Evolutionary conservation across 2,329 filamentous ascomycete genomes (phyloP), one percentile per base, ranked within the genome.

Genomic region (Fusarium newnesense): DNA sequence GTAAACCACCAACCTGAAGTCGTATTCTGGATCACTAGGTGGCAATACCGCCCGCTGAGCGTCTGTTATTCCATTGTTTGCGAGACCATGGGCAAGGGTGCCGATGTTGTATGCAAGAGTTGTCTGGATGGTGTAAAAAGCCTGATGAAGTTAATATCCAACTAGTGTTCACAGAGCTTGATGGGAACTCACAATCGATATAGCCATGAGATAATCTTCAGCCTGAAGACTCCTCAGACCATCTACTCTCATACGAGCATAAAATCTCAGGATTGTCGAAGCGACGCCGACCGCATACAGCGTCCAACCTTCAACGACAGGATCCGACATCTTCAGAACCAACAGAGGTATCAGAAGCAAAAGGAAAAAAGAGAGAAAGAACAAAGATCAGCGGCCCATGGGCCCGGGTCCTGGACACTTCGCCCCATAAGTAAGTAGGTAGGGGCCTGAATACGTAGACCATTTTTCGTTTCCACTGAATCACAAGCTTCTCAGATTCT

Each of bases 21-120:
- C 69, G 65, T 84, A 88, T 73, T 89, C 86, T 13, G 81, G 77
- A 12, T 83, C 84, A 11, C 77, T 63, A 0, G 83, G 79, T 10
- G 81, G 80, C 11, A 90, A 79, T 0, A 80, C 76, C 5, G 73
- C 77, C 9, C 89, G 84, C 66, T 88, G 76, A 24, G 82, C 82
- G 16, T 85, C 80, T 2, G 87, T 86, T 85, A 90, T 89, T 57
- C 83, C 78, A 73, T 87, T 87, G 71, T 90, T 89, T 36, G 88
- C 86, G 5, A 89, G 80, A 3, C 87, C 87, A 47, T 81, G 79
- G 50, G 82, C 86, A 67, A 80, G 80, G 16, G 83, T 83, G 12
- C 85, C 85, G 6, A 87, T 83, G 36, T 81, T 81, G 72, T 88
- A 87, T 11, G 85, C 87, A 6, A 87, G 81, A 13, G 80, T 83